Evolutionary conservation across 139 green algal genomes (phyloP), one percentile per base, ranked within the genome.

Genomic region (Chlamydomonas schloesseri): DNA sequence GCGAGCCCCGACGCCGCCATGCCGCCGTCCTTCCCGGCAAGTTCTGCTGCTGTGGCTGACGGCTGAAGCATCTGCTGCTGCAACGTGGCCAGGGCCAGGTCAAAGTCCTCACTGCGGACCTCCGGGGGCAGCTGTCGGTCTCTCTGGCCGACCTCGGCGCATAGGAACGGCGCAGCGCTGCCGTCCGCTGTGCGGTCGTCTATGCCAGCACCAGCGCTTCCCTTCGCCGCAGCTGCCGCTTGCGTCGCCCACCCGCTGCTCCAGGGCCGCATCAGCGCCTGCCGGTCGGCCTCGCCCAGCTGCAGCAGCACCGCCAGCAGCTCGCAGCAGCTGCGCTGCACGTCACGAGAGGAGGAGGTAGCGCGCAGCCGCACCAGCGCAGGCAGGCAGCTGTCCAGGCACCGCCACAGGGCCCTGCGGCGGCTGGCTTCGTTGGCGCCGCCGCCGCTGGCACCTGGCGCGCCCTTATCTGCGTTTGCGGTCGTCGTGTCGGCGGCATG

Each of bases 91-190:
- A 33, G 28, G 8, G 72, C 72, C 11, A 23, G 15, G 47, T 79
- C 72, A n/a, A 79, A 79, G 29, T 79, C 72, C 46, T 79, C 47
- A 42, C 29, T 42, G 72, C 29, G 36, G 3, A 79, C 47, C 2
- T 47, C 72, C 28, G 46, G 72, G 10, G 18, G 17, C 47, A 2
- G 29, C 72, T 9, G 3, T 4, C 17, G 1, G 14, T 47, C 42
- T 3, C 42, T 33, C 37, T 34, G 37, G 15, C 2, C 71, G 21
- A 76, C 71, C 29, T 79, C 72, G 2, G 47, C 72, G 47, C 47
- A 65, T 3, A 79, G 11, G 36, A 79, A 79, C 11, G 71, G 34
- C 3, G 11, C 71, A 62, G 71, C 37, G 26, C n/a, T n/a, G n/a
- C n/a, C n/a, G n/a, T n/a, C n/a, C n/a, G 42, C 42, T 20, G 9